phyloP scores from a whole-genome alignment of 148 eudicot genomes.

The Pouteria glomerata region DNA sequence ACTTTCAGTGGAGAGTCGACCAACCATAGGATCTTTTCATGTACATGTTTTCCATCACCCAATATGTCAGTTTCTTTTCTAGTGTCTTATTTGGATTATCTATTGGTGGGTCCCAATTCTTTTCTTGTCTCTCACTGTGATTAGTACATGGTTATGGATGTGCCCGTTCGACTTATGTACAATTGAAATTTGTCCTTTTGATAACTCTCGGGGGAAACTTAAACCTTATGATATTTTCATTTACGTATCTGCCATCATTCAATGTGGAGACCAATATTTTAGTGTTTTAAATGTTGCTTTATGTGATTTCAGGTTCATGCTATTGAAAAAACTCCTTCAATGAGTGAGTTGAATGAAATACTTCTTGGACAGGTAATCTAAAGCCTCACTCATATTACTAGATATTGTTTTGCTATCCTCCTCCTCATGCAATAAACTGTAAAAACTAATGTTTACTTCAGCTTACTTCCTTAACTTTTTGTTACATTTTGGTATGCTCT shows the following conservation, averaged over 20 bases:
- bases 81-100: too few species aligned
- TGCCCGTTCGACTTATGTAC: too few species aligned
- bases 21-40: too few species aligned
- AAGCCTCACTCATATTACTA: background rate
- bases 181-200: background rate
- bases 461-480: background rate
- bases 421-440: background rate
- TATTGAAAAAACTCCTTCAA: slow-evolving; percentile 87
- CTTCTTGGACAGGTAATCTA: slow-evolving; percentile 86
- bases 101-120: background rate
- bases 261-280: background rate
- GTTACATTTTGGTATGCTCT: background rate
- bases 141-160: background rate
- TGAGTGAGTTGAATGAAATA: slow-evolving; percentile 95
- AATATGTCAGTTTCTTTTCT: too few species aligned
- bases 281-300: slow-evolving; percentile 1
- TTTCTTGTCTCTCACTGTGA: too few species aligned
- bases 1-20: too few species aligned
- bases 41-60: too few species aligned
- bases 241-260: background rate
- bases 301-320: slow-evolving; percentile 73
- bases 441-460: background rate
- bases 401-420: background rate
- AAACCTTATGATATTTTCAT: background rate
- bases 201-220: background rate